These are phyloP conservation scores for Candida hispaniensis DNA, from an alignment of 805 yeast species.

Conservation along the genomic window DNA sequence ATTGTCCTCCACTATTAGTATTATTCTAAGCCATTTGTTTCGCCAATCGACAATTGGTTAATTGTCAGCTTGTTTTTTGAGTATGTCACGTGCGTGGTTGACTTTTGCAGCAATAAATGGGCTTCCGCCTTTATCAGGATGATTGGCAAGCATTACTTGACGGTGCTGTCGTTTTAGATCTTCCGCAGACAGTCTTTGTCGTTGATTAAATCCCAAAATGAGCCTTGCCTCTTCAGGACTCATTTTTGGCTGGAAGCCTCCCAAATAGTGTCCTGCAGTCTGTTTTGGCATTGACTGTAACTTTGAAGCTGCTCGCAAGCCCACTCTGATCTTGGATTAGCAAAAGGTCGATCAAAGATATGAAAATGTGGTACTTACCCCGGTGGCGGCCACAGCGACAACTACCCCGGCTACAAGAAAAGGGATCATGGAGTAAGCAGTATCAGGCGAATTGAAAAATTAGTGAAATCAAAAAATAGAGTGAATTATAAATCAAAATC, in stretches of 20 bases:
- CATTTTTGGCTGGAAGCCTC: constrained; percentile 35
- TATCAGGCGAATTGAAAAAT: neutral
- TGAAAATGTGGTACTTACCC: constrained; percentile 4
- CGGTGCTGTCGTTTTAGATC: constrained; percentile 72
- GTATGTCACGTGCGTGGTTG: constrained; percentile 80
- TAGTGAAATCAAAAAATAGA: constrained; percentile 1
- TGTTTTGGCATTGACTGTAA: constrained; percentile 3
- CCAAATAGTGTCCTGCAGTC: constrained; percentile 26
- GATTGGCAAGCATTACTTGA: constrained; percentile 75
- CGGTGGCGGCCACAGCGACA: constrained; percentile 8
- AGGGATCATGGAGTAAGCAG: constrained; percentile 10
- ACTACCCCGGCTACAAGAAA: constrained; percentile 10
- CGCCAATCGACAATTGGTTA: neutral
- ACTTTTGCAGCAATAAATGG: constrained; percentile 82
- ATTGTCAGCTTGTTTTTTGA: constrained; percentile 36
- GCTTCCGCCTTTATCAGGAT: constrained; percentile 92
- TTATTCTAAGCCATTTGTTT: neutral
- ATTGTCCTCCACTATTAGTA: neutral
- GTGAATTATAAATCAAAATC: too few species aligned
- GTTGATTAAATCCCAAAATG: constrained; percentile 39
- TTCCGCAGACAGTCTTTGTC: constrained; percentile 33
- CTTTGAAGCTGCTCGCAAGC: constrained; percentile 7
- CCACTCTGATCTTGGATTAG: constrained; percentile 9
- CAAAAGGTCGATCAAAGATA: too few species aligned
- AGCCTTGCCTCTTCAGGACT: constrained; percentile 42